These are phyloP conservation scores for Pythium diclinum DNA, from an alignment of 352 stramenopile species.

Conservation along the genomic window DNA sequence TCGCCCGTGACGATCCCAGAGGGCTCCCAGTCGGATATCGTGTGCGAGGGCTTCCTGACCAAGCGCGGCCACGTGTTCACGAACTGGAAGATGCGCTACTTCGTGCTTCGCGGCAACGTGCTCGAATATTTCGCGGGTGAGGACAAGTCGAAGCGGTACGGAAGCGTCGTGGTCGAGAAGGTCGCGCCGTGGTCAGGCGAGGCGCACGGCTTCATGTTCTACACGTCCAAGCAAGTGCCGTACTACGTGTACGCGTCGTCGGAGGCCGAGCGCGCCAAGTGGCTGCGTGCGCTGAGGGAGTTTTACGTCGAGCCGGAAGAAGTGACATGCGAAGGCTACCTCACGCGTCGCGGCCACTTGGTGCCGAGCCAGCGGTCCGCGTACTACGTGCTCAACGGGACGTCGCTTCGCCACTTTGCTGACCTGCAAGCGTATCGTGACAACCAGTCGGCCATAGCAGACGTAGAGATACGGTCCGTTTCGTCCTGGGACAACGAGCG, in stretches of 20 bases:
- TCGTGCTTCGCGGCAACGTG: constrained; percentile 77
- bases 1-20: constrained; percentile 59
- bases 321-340: constrained; percentile 83
- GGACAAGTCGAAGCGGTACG: constrained; percentile 84
- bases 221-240: constrained; percentile 86
- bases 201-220: constrained; percentile 89
- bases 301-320: constrained; percentile 85
- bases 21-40: constrained; percentile 43
- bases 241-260: constrained; percentile 89
- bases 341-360: constrained; percentile 83
- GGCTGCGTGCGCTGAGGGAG: constrained; percentile 79
- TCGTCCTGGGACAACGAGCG: constrained; percentile 75
- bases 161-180: constrained; percentile 84
- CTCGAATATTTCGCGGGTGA: constrained; percentile 84
- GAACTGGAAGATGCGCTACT: constrained; percentile 90
- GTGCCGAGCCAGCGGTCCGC: constrained; percentile 83
- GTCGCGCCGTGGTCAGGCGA: constrained; percentile 83
- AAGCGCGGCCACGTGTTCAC: constrained; percentile 88
- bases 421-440: constrained; percentile 85
- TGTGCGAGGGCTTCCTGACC: constrained; percentile 80
- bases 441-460: constrained; percentile 80
- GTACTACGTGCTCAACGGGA: constrained; percentile 85
- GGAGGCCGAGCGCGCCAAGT: constrained; percentile 68
- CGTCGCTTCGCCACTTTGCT: constrained; percentile 75
- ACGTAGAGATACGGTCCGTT: constrained; percentile 79